A percentile compares a stretch with the other conserved stretches of the same genome.
phyloP scores from a whole-genome alignment of 306 rosid genomes.

The Sesbania bispinosa region DNA sequence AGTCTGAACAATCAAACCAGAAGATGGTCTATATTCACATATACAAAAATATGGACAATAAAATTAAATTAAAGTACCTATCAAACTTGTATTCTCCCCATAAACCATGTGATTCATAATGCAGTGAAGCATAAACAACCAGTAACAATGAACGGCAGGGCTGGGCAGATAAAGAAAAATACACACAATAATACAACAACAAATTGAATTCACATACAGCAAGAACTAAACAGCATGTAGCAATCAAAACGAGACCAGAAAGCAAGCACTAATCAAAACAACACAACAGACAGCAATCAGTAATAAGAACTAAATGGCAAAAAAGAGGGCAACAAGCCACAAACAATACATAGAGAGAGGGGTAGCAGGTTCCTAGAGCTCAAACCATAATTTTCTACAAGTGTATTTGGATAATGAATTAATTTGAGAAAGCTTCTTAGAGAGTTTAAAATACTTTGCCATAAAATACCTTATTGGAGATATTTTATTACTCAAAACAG shows the following conservation, averaged over 20 bases:
- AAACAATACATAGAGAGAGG: too few relatives aligned
- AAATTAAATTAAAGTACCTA: neutral
- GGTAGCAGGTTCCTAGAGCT: too few relatives aligned
- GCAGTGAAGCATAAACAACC: neutral
- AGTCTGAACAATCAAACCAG: neutral
- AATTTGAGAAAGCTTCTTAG: too few relatives aligned
- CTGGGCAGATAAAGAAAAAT: neutral
- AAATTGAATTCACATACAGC: neutral
- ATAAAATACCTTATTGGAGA: too few relatives aligned
- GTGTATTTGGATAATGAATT: too few relatives aligned
- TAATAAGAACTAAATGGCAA: too few relatives aligned
- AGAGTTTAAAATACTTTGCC: too few relatives aligned
- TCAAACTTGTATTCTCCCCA: neutral
- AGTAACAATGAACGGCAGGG: neutral
- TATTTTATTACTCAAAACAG: too few relatives aligned
- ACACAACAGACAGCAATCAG: neutral
- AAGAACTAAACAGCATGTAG: neutral
- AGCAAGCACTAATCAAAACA: neutral
- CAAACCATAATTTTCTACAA: too few relatives aligned
- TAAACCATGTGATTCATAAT: neutral
- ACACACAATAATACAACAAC: neutral
- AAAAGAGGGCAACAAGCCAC: too few relatives aligned
- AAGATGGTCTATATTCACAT: neutral
- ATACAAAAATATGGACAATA: neutral
- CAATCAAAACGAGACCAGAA: neutral